These are phyloP conservation scores for Calocybe gangraenosa DNA, from an alignment of 768 basidiomycete genomes.

Conservation along the genomic window DNA sequence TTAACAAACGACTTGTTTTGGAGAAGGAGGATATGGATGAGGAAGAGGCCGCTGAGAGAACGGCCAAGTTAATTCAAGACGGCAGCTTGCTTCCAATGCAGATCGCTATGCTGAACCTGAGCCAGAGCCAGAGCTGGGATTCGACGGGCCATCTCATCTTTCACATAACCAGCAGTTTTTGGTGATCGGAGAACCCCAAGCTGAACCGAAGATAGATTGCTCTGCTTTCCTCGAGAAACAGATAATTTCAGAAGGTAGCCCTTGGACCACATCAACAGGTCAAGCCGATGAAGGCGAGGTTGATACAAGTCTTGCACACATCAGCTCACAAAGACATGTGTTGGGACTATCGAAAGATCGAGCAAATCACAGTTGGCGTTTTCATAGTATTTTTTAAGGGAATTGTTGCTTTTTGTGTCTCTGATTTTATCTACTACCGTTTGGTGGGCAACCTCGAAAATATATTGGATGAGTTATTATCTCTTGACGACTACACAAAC, in stretches of 20 bases:
- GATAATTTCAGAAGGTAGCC: slow-evolving; percentile 37
- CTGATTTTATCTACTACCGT: no score
- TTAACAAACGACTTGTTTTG: slow-evolving; percentile 31
- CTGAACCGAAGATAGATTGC: slow-evolving; percentile 73
- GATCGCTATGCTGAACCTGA: slow-evolving; percentile 74
- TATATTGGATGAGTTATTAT: no score
- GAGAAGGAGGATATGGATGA: slow-evolving; percentile 42
- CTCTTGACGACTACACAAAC: no score
- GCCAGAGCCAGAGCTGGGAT: slow-evolving; percentile 65
- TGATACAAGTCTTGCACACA: slow-evolving; percentile 53
- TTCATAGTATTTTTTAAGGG: no score
- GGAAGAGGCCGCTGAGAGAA: slow-evolving; percentile 46
- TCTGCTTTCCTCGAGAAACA: slow-evolving; percentile 65
- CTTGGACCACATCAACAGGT: slow-evolving; percentile 15
- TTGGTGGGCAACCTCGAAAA: no score
- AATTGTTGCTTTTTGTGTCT: no score
- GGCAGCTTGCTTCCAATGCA: slow-evolving; percentile 65
- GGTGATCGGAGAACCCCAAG: slow-evolving; percentile 50
- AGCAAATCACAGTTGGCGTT: no score
- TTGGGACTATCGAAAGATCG: slow-evolving; percentile 35
- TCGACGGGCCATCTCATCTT: slow-evolving; percentile 50
- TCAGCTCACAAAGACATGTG: slow-evolving; percentile 29
- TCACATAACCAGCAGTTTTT: background rate
- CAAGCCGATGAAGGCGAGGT: slow-evolving; percentile 52
- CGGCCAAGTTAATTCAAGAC: slow-evolving; percentile 46